A percentile compares a stretch with the other conserved stretches of the same genome.
Evolutionary conservation across 1,284 basidiomycete species (phyloP).

Genomic region (Trichosporon coremiiforme): DNA sequence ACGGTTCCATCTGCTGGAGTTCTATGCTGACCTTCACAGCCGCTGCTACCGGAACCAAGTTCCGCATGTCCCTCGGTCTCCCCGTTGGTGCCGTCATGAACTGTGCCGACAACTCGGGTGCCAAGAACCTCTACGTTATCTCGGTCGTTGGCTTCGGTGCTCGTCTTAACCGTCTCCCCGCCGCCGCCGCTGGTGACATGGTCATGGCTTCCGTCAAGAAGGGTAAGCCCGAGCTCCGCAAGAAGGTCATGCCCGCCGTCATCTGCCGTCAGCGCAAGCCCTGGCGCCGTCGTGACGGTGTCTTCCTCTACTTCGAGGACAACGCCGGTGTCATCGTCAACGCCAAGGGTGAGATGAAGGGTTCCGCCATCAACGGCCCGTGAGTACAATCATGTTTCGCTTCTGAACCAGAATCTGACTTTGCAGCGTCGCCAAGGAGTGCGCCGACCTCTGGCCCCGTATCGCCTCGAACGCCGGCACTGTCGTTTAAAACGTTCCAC

Average conservation of each 20-base stretch:
- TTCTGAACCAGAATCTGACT: conserved; percentile 64
- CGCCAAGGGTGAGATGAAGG: conserved; percentile 99
- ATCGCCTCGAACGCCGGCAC: conserved; percentile 98
- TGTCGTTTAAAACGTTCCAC: conserved; percentile 67
- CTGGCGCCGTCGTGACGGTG: conserved; percentile 96
- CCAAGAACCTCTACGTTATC: conserved; percentile 70
- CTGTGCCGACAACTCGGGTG: conserved; percentile 99
- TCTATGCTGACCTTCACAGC: conserved; percentile 38
- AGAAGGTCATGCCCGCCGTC: conserved; percentile 99
- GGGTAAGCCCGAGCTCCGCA: conserved; percentile 99
- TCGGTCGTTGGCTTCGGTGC: conserved; percentile 78
- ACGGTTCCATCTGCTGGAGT: background rate
- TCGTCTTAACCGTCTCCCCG: conserved; percentile 94
- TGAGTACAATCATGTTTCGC: conserved; percentile 56
- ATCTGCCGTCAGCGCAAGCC: conserved; percentile 98
- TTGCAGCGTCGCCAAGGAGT: conserved; percentile 55
- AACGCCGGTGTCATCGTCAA: conserved; percentile 97
- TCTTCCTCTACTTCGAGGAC: conserved; percentile 98
- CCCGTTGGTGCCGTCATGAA: conserved; percentile 98
- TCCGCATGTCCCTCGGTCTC: conserved; percentile 90
- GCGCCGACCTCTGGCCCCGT: conserved; percentile 98
- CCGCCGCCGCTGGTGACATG: conserved; percentile 98
- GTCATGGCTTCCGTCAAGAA: conserved; percentile 99
- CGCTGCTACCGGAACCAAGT: conserved; percentile 82
- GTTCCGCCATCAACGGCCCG: conserved; percentile 96